Evolutionary conservation across 129 eudicot genomes (phyloP).

Genomic region (Escallonia rubra): DNA sequence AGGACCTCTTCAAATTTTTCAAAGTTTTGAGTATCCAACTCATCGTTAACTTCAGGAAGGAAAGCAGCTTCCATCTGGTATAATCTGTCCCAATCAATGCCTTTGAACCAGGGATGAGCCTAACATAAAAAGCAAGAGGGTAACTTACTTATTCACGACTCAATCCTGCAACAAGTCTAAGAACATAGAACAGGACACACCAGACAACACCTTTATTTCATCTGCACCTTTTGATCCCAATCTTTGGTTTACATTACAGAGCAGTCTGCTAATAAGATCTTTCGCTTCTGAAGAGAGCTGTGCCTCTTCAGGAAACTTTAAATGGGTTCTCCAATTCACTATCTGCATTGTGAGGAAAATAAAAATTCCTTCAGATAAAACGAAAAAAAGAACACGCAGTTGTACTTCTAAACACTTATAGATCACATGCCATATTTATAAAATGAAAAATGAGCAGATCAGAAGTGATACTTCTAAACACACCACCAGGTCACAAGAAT

Average conservation of each 20-base stretch:
- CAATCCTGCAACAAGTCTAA: conserved; percentile 18
- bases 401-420: too few relatives aligned
- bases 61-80: conserved; percentile 93
- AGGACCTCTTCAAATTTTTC: conserved; percentile 91
- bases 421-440: too few relatives aligned
- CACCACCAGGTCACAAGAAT: too few relatives aligned
- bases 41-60: conserved; percentile 92
- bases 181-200: conserved; percentile 49
- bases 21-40: conserved; percentile 92
- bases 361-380: neutral
- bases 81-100: conserved; percentile 81
- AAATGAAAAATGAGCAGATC: too few relatives aligned
- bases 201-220: conserved; percentile 94
- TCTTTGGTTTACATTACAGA: conserved; percentile 81
- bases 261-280: conserved; percentile 81
- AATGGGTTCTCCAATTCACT: conserved; percentile 89
- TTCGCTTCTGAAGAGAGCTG: conserved; percentile 73
- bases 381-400: too few relatives aligned
- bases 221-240: conserved; percentile 77
- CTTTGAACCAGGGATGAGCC: conserved; percentile 90
- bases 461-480: too few relatives aligned
- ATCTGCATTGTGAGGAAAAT: conserved; percentile 42
- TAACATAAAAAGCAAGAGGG: conserved; percentile 20
- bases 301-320: conserved; percentile 95
- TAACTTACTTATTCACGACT: conserved; percentile 3